Conservation (phyloP, 2,329 filamentous ascomycete genomes). For the Fusarium solani-melongenae region DNA sequence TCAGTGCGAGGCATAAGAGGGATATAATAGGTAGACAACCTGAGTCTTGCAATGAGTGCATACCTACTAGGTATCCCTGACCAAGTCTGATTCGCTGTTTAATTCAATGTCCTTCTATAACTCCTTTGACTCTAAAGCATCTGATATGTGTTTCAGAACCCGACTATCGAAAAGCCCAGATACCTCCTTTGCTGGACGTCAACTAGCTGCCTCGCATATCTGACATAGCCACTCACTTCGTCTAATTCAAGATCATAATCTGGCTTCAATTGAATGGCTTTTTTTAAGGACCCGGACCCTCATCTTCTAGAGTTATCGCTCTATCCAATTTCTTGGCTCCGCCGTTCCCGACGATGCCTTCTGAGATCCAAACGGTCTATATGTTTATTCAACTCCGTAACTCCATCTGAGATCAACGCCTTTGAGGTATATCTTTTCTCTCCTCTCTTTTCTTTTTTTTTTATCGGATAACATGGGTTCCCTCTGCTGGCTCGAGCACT, state of each 20-base stretch:
- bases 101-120: neutral
- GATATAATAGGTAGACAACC: neutral
- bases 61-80: neutral
- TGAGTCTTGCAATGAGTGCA: neutral
- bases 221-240: neutral
- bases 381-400: slow-evolving; percentile 9
- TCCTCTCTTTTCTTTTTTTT: neutral
- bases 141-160: neutral
- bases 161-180: neutral
- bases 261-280: neutral
- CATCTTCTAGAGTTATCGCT: neutral
- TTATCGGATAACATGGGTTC: slow-evolving; percentile 61
- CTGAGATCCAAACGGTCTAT: slow-evolving; percentile 8
- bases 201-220: neutral
- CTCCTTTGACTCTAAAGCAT: neutral
- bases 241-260: neutral
- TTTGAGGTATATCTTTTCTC: neutral
- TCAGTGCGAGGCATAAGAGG: neutral
- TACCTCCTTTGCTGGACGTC: neutral
- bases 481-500: slow-evolving; percentile 87
- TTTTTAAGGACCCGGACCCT: neutral
- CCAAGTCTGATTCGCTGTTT: neutral
- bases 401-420: neutral
- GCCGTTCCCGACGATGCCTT: neutral
- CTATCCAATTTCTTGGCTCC: neutral